A percentile compares a stretch with the other conserved stretches of the same genome.
These are phyloP conservation scores for Russula dissimulans DNA, from an alignment of 768 basidiomycete genomes.

Conservation along the genomic window DNA sequence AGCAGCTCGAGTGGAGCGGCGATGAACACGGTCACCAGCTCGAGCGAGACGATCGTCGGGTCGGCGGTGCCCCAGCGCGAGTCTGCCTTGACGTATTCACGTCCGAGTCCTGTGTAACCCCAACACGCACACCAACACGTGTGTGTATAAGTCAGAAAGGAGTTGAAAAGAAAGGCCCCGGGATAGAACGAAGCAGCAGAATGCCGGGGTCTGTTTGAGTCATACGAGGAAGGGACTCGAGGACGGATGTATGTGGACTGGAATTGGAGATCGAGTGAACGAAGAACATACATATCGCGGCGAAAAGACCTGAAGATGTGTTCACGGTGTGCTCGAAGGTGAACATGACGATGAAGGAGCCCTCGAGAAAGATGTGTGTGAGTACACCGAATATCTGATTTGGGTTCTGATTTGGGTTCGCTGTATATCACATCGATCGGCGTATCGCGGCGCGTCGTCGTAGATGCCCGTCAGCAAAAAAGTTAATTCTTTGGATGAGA, in stretches of 20 bases:
- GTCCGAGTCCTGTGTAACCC: slow-evolving; percentile 48
- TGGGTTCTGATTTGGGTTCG: slow-evolving; percentile 36
- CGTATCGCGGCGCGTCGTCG: no score
- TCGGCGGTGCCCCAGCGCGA: slow-evolving; percentile 75
- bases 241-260: no score
- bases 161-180: not conserved
- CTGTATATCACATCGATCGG: no score
- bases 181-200: no score
- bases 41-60: slow-evolving; percentile 72
- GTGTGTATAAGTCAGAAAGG: no score
- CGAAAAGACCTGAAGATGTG: slow-evolving; percentile 57
- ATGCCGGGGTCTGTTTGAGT: no score
- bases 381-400: slow-evolving; percentile 71
- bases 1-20: slow-evolving; percentile 69
- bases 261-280: no score
- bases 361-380: slow-evolving; percentile 73
- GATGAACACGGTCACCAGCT: slow-evolving; percentile 73
- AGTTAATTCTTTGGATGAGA: no score
- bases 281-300: slow-evolving; percentile 56
- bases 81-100: slow-evolving; percentile 73
- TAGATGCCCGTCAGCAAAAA: not conserved
- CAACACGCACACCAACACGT: no score
- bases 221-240: no score
- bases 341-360: slow-evolving; percentile 71
- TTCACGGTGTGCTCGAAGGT: slow-evolving; percentile 66